These are phyloP conservation scores for Cinnamomum chago DNA, from an alignment of 164 flowering plant genomes.

Conservation along the genomic window DNA sequence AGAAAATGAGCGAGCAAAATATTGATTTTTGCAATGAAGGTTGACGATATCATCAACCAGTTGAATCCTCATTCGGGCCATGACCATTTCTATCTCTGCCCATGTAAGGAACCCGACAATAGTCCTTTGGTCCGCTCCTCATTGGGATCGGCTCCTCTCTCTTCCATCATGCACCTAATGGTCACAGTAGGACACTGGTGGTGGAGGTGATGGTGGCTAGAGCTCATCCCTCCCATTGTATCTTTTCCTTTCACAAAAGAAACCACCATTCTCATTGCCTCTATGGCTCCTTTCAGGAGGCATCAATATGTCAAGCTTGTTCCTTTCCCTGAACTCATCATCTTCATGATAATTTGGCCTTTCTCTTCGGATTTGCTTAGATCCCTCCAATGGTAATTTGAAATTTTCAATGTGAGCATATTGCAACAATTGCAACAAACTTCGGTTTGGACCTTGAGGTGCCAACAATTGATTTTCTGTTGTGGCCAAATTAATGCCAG, in stretches of 20 bases:
- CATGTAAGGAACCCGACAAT: constrained; percentile 41
- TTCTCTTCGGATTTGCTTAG: constrained; percentile 52
- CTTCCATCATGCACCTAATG: constrained; percentile 60
- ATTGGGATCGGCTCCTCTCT: constrained; percentile 83
- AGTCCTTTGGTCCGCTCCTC: constrained; percentile 48
- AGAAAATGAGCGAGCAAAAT: too few species aligned
- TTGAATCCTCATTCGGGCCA: constrained; percentile 26
- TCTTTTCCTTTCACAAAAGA: constrained; percentile 45
- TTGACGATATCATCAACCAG: too few species aligned
- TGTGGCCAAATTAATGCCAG: too few species aligned
- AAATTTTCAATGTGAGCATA: too few species aligned
- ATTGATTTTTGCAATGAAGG: too few species aligned
- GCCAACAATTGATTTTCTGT: too few species aligned
- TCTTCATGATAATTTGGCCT: constrained; percentile 46
- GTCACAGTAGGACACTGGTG: constrained; percentile 39
- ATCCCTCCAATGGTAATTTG: too few species aligned
- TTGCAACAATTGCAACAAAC: too few species aligned
- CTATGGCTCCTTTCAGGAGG: constrained; percentile 50
- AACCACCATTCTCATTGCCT: constrained; percentile 47
- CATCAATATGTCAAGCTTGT: constrained; percentile 50
- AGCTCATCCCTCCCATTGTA: constrained; percentile 29
- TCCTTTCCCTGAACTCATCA: constrained; percentile 43
- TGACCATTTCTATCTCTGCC: constrained; percentile 59
- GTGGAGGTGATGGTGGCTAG: constrained; percentile 31
- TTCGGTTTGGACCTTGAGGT: too few species aligned